Percentiles rank a stretch among this genome's conserved stretches.
Conservation (phyloP, 257 asterid genomes). For the Schizonepeta tenuifolia region DNA sequence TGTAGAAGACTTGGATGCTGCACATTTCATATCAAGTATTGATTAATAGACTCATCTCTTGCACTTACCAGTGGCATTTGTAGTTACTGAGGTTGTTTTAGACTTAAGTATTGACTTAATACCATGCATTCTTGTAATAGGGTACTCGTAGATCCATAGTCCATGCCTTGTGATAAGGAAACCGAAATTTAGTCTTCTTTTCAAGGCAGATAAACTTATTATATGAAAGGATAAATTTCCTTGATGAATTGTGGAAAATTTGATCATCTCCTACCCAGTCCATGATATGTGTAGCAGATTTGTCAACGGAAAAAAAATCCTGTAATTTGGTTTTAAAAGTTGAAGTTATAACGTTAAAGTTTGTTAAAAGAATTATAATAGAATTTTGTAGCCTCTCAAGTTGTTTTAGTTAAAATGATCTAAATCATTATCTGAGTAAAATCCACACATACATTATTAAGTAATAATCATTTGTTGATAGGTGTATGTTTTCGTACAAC, state of each 20-base stretch:
- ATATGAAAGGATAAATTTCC: not conserved
- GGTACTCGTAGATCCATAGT: not conserved
- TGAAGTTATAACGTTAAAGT: not conserved
- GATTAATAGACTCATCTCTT: not conserved
- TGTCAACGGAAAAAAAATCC: not conserved
- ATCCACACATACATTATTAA: not conserved
- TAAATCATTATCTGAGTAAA: not conserved
- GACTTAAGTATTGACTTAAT: not conserved
- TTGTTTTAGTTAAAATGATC: no score
- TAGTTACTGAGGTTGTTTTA: slow-evolving; percentile 11
- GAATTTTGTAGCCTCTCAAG: not conserved
- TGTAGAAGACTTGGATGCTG: not conserved
- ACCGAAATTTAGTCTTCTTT: not conserved
- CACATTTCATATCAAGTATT: not conserved
- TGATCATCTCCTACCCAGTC: not conserved
- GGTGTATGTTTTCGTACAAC: not conserved
- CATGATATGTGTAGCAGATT: not conserved
- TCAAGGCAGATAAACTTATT: not conserved
- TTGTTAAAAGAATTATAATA: not conserved
- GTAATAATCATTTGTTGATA: not conserved
- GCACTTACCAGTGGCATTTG: not conserved
- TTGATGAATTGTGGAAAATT: not conserved
- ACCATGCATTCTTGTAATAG: not conserved
- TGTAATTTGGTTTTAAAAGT: not conserved
- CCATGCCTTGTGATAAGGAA: not conserved